Evolutionary conservation across 257 asterid species (phyloP).

Genomic region (Anisodus tanguticus): DNA sequence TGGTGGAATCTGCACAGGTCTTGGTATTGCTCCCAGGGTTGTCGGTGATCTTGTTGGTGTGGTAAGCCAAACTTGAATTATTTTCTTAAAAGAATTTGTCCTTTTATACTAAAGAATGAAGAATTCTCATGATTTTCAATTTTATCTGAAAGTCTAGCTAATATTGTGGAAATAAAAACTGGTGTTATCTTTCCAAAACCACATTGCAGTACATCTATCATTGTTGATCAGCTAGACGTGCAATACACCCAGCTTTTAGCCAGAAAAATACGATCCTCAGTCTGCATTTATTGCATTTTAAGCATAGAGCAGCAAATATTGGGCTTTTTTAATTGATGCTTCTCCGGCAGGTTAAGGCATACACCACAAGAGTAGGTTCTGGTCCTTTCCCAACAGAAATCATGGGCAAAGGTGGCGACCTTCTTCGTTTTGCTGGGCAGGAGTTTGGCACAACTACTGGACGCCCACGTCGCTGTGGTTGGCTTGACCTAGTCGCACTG

Average conservation of each 20-base stretch:
- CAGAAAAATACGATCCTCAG: background rate
- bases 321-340: background rate
- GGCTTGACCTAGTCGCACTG: slow-evolving; percentile 90
- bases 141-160: background rate
- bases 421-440: slow-evolving; percentile 85
- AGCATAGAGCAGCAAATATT: background rate
- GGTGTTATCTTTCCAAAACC: background rate
- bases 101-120: background rate
- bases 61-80: slow-evolving; percentile 52
- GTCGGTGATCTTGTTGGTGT: slow-evolving; percentile 92
- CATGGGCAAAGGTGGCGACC: slow-evolving; percentile 77
- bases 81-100: background rate
- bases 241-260: background rate
- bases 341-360: slow-evolving; percentile 80
- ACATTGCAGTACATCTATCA: background rate
- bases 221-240: background rate
- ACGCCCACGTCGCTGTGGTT: slow-evolving; percentile 98
- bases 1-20: slow-evolving; percentile 97
- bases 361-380: slow-evolving; percentile 93
- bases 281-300: background rate
- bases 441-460: slow-evolving; percentile 98
- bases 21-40: slow-evolving; percentile 90
- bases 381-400: slow-evolving; percentile 97
- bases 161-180: background rate
- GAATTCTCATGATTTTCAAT: slow-evolving; percentile 13